phyloP scores from a whole-genome alignment of 2,329 filamentous ascomycete species.

The Colletotrichum kahawae region DNA sequence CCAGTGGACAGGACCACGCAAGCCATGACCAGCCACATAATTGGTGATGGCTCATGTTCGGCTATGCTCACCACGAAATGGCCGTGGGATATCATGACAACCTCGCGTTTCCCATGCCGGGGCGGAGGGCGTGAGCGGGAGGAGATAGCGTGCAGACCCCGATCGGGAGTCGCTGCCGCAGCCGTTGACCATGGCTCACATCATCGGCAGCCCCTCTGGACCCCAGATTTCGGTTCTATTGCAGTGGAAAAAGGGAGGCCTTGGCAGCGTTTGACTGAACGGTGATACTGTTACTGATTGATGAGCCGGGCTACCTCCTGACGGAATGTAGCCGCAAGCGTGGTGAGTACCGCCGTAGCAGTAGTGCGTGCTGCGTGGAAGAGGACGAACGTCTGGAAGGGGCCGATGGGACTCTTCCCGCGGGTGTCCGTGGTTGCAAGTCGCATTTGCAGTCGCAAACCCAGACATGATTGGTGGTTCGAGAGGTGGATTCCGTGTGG shows the following conservation, averaged over 20 bases:
- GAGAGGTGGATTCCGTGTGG: background rate
- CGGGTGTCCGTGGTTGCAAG: background rate
- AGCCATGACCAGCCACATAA: background rate
- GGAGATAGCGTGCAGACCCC: background rate
- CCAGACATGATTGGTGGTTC: background rate
- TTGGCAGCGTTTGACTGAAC: constrained; percentile 15
- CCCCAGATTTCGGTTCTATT: background rate
- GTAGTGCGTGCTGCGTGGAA: background rate
- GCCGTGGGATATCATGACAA: background rate
- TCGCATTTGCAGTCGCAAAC: background rate
- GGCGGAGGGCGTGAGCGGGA: background rate
- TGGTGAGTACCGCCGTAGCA: background rate
- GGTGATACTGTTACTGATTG: constrained; percentile 18
- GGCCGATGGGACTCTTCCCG: background rate
- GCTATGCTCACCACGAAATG: background rate
- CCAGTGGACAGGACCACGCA: background rate
- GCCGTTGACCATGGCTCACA: constrained; percentile 4
- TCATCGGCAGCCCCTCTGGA: background rate
- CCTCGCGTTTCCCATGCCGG: background rate
- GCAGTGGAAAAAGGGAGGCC: background rate
- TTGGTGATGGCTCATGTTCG: background rate
- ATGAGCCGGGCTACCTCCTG: constrained; percentile 3
- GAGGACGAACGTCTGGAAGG: background rate
- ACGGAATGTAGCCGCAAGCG: background rate
- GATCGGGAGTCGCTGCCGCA: constrained; percentile 8